phyloP scores from a whole-genome alignment of 768 basidiomycete species.

The Plicaturopsis crispa region DNA sequence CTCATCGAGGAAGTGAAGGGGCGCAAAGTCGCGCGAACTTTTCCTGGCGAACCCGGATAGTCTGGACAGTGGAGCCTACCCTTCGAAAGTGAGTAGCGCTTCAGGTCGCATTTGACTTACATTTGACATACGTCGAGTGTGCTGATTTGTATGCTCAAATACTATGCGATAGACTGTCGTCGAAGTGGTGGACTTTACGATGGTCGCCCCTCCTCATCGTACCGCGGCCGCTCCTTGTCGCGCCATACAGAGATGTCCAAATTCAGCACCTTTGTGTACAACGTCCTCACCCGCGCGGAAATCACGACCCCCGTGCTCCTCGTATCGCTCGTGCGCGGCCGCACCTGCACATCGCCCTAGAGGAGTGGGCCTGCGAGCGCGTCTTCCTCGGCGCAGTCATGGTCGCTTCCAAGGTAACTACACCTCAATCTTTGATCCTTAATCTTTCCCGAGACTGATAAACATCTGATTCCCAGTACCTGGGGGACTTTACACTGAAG shows the following conservation, averaged over 20 bases:
- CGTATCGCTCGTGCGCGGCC: slow-evolving; percentile 68
- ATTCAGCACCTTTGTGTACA: slow-evolving; percentile 59
- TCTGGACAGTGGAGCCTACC: too few relatives aligned
- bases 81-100: too few relatives aligned
- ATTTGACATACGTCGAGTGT: too few relatives aligned
- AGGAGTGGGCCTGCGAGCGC: slow-evolving; percentile 83
- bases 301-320: slow-evolving; percentile 64
- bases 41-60: too few relatives aligned
- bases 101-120: too few relatives aligned
- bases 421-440: slow-evolving; percentile 4
- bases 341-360: slow-evolving; percentile 72
- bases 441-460: slow-evolving; percentile 2
- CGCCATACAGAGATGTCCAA: slow-evolving; percentile 45
- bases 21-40: too few relatives aligned
- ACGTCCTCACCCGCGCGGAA: slow-evolving; percentile 67
- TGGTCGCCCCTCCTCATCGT: slow-evolving; percentile 54
- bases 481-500: slow-evolving; percentile 86
- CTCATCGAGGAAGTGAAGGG: too few relatives aligned
- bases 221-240: slow-evolving; percentile 37
- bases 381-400: slow-evolving; percentile 91
- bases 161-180: slow-evolving; percentile 56
- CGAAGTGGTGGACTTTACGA: slow-evolving; percentile 71
- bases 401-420: slow-evolving; percentile 70
- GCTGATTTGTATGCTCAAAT: too few relatives aligned
- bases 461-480: slow-evolving; percentile 38